Evolutionary conservation across 1,284 basidiomycete genomes (phyloP), one percentile per base, ranked within the genome.

Genomic region (Apiotrichum mycotoxinovorans): DNA sequence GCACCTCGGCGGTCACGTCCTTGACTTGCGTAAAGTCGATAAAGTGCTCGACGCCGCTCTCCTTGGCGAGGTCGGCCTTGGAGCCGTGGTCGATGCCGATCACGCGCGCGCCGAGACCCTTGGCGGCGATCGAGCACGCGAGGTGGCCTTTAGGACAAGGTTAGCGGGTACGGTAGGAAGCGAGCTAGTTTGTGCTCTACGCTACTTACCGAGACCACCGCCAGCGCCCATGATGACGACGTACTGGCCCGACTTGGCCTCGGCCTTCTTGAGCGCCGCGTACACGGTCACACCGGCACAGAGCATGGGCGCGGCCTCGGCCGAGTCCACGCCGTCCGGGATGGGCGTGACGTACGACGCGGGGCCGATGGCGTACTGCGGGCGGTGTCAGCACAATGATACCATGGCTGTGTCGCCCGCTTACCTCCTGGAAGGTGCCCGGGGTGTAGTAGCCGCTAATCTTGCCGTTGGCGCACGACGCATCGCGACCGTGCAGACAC

Each of bases 301-400:
- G n/a, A 91, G 83, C 60, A 92, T 83, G 7, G 89, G 88, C 3
- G 89, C 89, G 20, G 89, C 90, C 18, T 82, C 83, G 20, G 82
- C 80, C 60, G 86, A 84, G 52, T 82, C 79, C 46, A 91, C 69
- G 1, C 69, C 76, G 1, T 85, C 82, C 7, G 89, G 89, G 66
- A 91, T 89, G 12, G 84, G 85, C 1, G 88, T 89, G 37, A 93
- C 85, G 63, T 83, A 82, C 58, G 82, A 76, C 27, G 85, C 57
- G 9, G 57, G 57, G 34, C 50, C 57, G 26, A 52, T 2, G 2
- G 50, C 83, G 67, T 88, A 91, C 80, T 92, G 83, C 30, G 5
- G 30, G n/a, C 5, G 30, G 30, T 30, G 30, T 30, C 7, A 30
- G 30, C 12, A 30, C 30, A 30, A 30, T 30, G 30, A 30, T 7